Conservation (phyloP, 306 rosid species). For the Pterocarpus santalinus region DNA sequence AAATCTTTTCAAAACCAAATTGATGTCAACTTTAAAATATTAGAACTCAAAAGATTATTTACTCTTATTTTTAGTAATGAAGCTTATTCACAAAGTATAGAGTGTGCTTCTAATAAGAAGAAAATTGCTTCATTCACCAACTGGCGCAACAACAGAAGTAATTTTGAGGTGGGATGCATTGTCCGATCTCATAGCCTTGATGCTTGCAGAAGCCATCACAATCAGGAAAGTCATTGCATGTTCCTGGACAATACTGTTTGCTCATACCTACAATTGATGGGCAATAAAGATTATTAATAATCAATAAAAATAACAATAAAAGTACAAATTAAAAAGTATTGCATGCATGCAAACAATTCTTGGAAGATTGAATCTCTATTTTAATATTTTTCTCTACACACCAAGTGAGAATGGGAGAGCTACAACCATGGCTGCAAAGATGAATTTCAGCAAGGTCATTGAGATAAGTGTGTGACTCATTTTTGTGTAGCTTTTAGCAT, state of each 20-base stretch:
- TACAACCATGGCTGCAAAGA: not conserved
- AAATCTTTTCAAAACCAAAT: too few species aligned
- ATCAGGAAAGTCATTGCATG: not conserved
- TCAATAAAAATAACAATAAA: too few species aligned
- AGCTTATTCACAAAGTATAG: too few species aligned
- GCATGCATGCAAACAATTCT: too few species aligned
- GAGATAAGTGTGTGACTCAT: not conserved
- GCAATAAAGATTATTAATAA: too few species aligned
- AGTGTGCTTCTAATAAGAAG: not conserved
- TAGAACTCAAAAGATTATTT: too few species aligned
- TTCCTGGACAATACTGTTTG: not conserved
- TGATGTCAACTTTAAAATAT: too few species aligned
- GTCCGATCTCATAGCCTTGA: not conserved
- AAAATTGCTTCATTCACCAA: not conserved
- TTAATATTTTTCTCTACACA: not conserved
- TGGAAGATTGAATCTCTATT: too few species aligned
- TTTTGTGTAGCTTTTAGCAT: too few species aligned
- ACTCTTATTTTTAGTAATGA: too few species aligned
- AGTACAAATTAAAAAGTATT: too few species aligned
- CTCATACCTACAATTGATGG: conserved; percentile 1
- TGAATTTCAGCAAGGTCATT: not conserved
- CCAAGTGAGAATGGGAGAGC: not conserved
- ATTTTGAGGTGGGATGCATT: conserved; percentile 5
- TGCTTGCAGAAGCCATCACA: not conserved
- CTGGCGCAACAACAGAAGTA: conserved; percentile 22